Conservation (phyloP, 164 flowering plant genomes). For the Brasenia schreberi region DNA sequence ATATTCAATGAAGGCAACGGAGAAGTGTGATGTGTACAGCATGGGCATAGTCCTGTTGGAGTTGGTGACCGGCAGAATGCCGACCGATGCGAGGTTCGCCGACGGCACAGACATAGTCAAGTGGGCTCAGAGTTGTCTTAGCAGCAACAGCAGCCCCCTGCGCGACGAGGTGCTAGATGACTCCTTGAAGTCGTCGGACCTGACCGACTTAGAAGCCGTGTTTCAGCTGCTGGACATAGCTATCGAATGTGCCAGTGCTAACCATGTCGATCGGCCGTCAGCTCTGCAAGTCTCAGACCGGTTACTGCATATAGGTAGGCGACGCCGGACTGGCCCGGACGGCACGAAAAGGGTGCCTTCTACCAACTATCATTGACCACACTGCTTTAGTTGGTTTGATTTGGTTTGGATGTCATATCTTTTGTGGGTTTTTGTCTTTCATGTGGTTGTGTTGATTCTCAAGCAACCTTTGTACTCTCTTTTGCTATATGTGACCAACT, state of each 20-base stretch:
- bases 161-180: constrained; percentile 31
- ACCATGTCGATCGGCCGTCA: constrained; percentile 64
- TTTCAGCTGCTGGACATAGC: constrained; percentile 76
- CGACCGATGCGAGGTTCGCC: constrained; percentile 62
- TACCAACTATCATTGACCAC: background rate
- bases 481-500: background rate
- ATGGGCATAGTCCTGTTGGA: constrained; percentile 94
- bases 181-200: constrained; percentile 39
- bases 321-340: constrained; percentile 7
- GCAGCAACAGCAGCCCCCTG: constrained; percentile 9
- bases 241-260: constrained; percentile 69
- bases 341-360: constrained; percentile 20
- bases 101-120: constrained; percentile 83
- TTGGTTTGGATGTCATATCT: background rate
- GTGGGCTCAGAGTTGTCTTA: constrained; percentile 57
- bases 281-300: constrained; percentile 64
- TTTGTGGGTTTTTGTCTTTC: background rate
- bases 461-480: background rate
- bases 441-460: no score
- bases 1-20: constrained; percentile 76
- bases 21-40: constrained; percentile 93
- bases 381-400: background rate
- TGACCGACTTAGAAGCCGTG: constrained; percentile 51
- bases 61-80: constrained; percentile 84
- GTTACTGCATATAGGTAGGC: constrained; percentile 30